Evolutionary conservation across 352 stramenopile genomes (phyloP).

Genomic region (Sclerospora graminicola): DNA sequence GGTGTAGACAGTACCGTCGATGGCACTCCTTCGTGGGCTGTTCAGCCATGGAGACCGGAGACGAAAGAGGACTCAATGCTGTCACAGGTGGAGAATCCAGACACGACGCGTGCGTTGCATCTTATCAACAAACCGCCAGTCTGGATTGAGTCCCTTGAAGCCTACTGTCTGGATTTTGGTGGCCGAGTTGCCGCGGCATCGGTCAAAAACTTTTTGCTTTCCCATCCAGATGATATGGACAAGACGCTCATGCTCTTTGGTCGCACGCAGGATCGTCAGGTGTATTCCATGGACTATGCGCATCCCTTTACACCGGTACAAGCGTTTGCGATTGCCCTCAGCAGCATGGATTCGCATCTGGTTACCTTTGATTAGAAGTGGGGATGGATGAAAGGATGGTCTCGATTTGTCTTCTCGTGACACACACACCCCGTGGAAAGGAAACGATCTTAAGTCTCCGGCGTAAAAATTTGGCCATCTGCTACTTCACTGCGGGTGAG

Average conservation of each 20-base stretch:
- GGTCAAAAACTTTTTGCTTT: slow-evolving; percentile 86
- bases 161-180: slow-evolving; percentile 80
- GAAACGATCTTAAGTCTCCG: too few species aligned
- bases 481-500: too few species aligned
- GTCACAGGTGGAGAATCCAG: slow-evolving; percentile 57
- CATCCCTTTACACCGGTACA: slow-evolving; percentile 79
- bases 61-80: slow-evolving; percentile 77
- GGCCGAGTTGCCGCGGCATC: slow-evolving; percentile 60
- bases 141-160: slow-evolving; percentile 81
- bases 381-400: too few species aligned
- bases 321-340: slow-evolving; percentile 81
- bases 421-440: too few species aligned
- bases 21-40: slow-evolving; percentile 36
- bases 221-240: slow-evolving; percentile 76
- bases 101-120: slow-evolving; percentile 47
- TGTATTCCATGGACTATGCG: slow-evolving; percentile 85
- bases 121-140: slow-evolving; percentile 83
- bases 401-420: too few species aligned
- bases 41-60: slow-evolving; percentile 42
- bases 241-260: slow-evolving; percentile 84
- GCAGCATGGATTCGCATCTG: slow-evolving; percentile 82
- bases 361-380: slow-evolving; percentile 71
- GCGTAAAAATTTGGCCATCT: too few species aligned
- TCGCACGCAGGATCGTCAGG: slow-evolving; percentile 73
- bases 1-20: slow-evolving; percentile 33